Evolutionary conservation across 169 alveolate species (phyloP).

Genomic region (Plasmodium vivax): DNA sequence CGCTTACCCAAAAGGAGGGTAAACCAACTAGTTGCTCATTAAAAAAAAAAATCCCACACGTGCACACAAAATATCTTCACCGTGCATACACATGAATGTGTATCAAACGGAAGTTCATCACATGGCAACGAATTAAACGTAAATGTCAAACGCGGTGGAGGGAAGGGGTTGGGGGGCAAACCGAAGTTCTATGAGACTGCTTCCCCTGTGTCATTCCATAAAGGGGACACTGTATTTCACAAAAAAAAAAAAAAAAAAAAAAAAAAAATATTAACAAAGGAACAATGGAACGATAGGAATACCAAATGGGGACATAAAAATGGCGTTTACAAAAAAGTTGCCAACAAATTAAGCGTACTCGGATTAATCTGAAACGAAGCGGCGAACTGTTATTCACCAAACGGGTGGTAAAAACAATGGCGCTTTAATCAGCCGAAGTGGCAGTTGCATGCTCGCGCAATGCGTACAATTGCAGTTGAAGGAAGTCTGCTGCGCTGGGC

Average conservation of each 20-base stretch:
- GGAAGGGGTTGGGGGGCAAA: background rate
- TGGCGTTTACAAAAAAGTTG: background rate
- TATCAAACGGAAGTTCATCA: background rate
- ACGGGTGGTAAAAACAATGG: background rate
- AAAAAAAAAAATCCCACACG: background rate
- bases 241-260: background rate
- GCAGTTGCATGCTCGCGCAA: background rate
- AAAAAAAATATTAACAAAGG: background rate
- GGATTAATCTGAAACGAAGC: background rate
- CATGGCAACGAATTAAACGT: background rate
- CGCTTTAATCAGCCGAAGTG: background rate
- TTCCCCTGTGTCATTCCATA: background rate
- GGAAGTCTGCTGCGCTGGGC: background rate
- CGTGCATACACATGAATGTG: background rate
- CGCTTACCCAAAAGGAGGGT: background rate
- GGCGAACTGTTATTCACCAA: background rate
- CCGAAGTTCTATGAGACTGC: background rate
- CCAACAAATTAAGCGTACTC: background rate
- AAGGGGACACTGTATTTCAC: background rate
- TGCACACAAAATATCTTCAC: background rate
- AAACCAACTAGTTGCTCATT: background rate
- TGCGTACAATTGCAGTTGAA: background rate
- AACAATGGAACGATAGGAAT: background rate
- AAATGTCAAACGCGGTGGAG: background rate
- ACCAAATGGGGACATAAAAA: background rate